Evolutionary conservation across 306 rosid species (phyloP).

Genomic region (Quercus alba): DNA sequence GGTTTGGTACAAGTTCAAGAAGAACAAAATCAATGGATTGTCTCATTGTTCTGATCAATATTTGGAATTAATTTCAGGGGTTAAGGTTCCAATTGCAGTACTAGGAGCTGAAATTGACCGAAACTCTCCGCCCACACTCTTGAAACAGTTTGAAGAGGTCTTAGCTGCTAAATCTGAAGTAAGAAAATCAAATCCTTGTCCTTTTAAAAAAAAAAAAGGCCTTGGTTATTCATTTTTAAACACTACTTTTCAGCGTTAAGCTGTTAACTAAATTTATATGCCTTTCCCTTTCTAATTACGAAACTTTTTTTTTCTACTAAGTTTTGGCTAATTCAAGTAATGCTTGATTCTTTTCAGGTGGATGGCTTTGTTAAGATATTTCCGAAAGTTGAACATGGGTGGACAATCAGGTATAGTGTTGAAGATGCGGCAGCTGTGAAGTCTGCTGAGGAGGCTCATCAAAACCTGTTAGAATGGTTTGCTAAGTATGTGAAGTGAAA

Average conservation of each 20-base stretch:
- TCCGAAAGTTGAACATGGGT: conserved; percentile 50
- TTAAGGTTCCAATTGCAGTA: conserved; percentile 42
- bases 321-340: too few relatives aligned
- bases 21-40: background rate
- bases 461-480: conserved; percentile 44
- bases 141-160: conserved; percentile 58
- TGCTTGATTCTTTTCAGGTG: conserved; percentile 17
- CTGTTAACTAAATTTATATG: background rate
- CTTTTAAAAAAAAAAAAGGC: too few relatives aligned
- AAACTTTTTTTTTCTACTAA: too few relatives aligned
- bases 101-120: conserved; percentile 66
- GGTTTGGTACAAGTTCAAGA: background rate
- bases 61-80: conserved; percentile 39
- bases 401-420: conserved; percentile 38
- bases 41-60: background rate
- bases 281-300: background rate
- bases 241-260: too few relatives aligned
- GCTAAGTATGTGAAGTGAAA: conserved; percentile 30
- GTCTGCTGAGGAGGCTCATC: conserved; percentile 53
- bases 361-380: conserved; percentile 39
- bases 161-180: conserved; percentile 53
- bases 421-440: conserved; percentile 41
- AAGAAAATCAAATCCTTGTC: background rate
- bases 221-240: too few relatives aligned
- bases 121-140: conserved; percentile 43